Base-by-base conservation (phyloP, 129 eudicot genomes). In the Silybum marianum region DNA sequence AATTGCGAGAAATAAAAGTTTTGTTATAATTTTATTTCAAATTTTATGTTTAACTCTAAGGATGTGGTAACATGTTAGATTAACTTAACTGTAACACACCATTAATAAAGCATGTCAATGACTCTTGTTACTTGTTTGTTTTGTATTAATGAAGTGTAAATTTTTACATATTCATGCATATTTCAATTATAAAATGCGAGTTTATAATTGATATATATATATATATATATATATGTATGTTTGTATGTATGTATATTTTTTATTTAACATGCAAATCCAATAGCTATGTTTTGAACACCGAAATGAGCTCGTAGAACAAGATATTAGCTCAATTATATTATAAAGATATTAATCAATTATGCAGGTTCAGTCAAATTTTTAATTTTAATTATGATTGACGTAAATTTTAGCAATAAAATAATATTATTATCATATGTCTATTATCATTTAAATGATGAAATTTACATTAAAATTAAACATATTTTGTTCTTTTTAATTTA, bases 1-100 rank as follows among this genome's bases (percentile, higher is more conserved):
- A 48, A 68, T 21, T 28, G 71, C 19, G 80, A 79, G 75, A 24
- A 67, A 62, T 81, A 78, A 28, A 77, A 72, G 38, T 42, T 22
- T 58, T 58, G 34, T 76, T 71, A 5, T 48, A 16, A 2, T 18
- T 38, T 18, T 51, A 34, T 71, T 23, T 28, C 4, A 3, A 54
- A 65, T 65, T 19, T 65, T 7, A 22, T 58, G 73, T 73, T 73
- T 4, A 71, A 19, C 13, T 82, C 19, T 12, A 19, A 34, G 51
- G 67, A 25, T 42, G 76, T 40, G 80, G 46, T 6, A 22, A 48
- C 46, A 24, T 71, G 44, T 75, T 65, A 36, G 72, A 58, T 34
- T 76, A 34, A 68, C 75, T 71, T 71, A 65, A 74, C 25, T 72
- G 38, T 75, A 39, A 54, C 54, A 46, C 5, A 42, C 46, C 66